Evolutionary conservation across 768 basidiomycete species (phyloP).

Genomic region (Candolleomyces aberdarensis): DNA sequence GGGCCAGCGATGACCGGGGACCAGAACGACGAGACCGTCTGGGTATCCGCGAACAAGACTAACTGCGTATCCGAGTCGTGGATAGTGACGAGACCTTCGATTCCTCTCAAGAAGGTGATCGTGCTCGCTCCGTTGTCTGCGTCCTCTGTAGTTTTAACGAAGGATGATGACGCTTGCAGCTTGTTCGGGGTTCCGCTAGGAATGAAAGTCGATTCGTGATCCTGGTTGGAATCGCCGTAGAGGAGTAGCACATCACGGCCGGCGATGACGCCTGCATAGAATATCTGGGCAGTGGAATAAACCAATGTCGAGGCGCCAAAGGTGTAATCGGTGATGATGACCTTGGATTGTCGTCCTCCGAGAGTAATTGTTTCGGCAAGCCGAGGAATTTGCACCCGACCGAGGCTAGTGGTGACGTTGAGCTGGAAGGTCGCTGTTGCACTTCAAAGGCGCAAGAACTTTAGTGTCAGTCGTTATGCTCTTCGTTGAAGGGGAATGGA

Average conservation of each 20-base stretch:
- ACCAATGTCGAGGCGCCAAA: conserved; percentile 58
- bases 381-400: conserved; percentile 54
- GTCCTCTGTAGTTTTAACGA: conserved; percentile 27
- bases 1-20: conserved; percentile 56
- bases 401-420: conserved; percentile 51
- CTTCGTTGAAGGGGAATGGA: background rate
- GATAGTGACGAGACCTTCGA: conserved; percentile 55
- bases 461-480: too few relatives aligned
- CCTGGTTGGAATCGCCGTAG: conserved; percentile 52
- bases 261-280: conserved; percentile 63
- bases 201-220: conserved; percentile 50
- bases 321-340: conserved; percentile 67
- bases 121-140: conserved; percentile 31
- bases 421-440: conserved; percentile 55
- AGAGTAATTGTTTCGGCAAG: conserved; percentile 54
- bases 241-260: conserved; percentile 62
- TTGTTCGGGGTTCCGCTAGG: conserved; percentile 47
- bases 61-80: conserved; percentile 68
- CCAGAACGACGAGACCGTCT: conserved; percentile 72
- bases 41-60: conserved; percentile 64
- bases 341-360: conserved; percentile 68
- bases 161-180: conserved; percentile 20
- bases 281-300: conserved; percentile 73
- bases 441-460: conserved; percentile 25
- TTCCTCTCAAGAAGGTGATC: conserved; percentile 54